Percentiles rank a stretch among this genome's conserved stretches.
These are phyloP conservation scores for Phytopythium helicoides DNA, from an alignment of 352 stramenopile species.

Conservation along the genomic window DNA sequence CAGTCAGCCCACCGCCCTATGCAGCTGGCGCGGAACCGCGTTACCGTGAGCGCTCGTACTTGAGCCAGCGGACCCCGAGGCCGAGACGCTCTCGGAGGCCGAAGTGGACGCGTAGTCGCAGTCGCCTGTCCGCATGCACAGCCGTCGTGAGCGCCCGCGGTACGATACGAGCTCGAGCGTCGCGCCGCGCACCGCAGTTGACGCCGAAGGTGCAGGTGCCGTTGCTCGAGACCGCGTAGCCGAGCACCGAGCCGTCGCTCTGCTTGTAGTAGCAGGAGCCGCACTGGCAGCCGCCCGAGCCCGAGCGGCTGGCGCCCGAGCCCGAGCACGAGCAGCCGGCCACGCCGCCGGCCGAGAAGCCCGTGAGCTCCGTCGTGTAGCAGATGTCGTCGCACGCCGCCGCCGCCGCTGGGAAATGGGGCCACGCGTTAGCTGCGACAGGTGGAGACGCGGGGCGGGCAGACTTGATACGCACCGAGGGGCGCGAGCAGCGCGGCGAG, in stretches of 20 bases:
- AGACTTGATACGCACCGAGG: no score
- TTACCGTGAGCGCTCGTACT: neutral
- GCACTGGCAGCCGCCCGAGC: slow-evolving; percentile 31
- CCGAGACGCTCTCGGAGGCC: neutral
- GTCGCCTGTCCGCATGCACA: neutral
- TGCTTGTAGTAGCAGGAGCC: slow-evolving; percentile 33
- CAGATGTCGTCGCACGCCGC: slow-evolving; percentile 34
- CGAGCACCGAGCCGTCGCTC: slow-evolving; percentile 15
- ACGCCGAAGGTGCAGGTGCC: slow-evolving; percentile 28
- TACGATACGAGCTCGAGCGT: neutral
- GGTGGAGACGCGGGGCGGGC: no score
- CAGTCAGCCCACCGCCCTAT: neutral
- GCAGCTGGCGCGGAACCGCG: neutral
- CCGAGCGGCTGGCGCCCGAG: slow-evolving; percentile 19
- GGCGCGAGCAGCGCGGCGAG: no score
- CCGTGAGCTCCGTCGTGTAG: slow-evolving; percentile 35
- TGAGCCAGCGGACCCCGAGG: neutral
- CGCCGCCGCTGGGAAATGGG: slow-evolving; percentile 2
- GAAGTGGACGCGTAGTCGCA: neutral
- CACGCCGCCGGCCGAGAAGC: slow-evolving; percentile 29
- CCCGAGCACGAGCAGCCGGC: slow-evolving; percentile 31
- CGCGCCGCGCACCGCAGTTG: slow-evolving; percentile 13
- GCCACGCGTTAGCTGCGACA: no score
- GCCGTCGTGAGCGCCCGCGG: no score
- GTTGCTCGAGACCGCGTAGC: slow-evolving; percentile 26